These are phyloP conservation scores for Antitrichia curtipendula DNA, from an alignment of 225 moss, liverwort and hornwort species.

Conservation along the genomic window DNA sequence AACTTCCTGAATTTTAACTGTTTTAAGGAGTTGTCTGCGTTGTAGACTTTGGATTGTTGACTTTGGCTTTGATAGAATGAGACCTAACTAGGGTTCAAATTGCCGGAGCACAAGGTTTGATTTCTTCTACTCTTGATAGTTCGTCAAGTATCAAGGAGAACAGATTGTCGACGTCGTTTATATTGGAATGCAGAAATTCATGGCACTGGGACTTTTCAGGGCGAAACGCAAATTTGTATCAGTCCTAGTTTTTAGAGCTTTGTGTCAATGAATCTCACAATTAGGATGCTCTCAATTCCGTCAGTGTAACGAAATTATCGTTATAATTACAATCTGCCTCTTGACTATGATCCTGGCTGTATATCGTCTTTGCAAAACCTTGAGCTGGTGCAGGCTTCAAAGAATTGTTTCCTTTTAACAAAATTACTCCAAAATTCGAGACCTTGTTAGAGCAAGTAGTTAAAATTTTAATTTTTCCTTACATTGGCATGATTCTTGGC, in stretches of 20 bases:
- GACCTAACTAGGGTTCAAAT: not conserved
- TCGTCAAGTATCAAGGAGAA: not conserved
- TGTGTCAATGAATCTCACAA: not conserved
- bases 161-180: not conserved
- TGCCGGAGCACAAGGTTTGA: not conserved
- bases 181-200: not conserved
- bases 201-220: not conserved
- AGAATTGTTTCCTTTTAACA: not conserved
- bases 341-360: not conserved
- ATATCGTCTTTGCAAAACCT: not conserved
- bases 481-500: not conserved
- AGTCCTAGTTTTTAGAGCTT: not conserved
- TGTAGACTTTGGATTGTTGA: not conserved
- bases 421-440: not conserved
- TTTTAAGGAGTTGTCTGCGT: not conserved
- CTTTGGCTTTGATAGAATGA: not conserved
- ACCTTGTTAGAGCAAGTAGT: not conserved
- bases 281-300: not conserved
- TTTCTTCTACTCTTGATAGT: not conserved
- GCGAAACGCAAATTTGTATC: not conserved
- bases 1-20: not conserved
- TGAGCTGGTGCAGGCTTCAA: not conserved
- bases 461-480: not conserved
- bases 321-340: not conserved
- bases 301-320: not conserved